Base-by-base conservation (phyloP, 148 eudicot species). In the Gaultheria prostrata region DNA sequence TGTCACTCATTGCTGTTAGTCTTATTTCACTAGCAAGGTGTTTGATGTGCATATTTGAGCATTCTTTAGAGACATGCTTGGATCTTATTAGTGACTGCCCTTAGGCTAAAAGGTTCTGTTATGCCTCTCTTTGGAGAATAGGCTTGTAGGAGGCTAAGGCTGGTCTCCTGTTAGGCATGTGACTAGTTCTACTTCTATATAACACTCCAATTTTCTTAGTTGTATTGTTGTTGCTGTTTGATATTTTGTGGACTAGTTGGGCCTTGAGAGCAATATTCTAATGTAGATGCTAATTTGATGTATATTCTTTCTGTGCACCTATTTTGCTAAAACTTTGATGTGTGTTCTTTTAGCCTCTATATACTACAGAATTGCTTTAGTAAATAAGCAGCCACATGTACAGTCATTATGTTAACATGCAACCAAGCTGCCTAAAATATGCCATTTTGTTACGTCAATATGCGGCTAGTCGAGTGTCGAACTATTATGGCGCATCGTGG, bases 141-240 rank as follows among this genome's bases (percentile, higher is more conserved):
- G 54, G 54, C 32, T 45, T 75, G 24, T 75, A 46, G 49, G 54
- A 77, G 43, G 11, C 61, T 26, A 77, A n/a, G 79, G 79, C 33
- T 49, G 30, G 6, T 77, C 80, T 77, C 45, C 24, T 51, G 15
- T 28, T 30, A 53, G 80, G 65, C 46, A 77, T 2, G 11, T 4
- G 3, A 12, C 18, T 67, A 67, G 20, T 67, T 35, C 72, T 67
- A 67, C 8, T 67, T 35, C 72, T 67, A 67, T 67, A 2, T 28
- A 4, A 28, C 39, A 28, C 14, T 17, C 32, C n/a, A 26, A 35
- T 35, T 35, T 35, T 17, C 14, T 1, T 35, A 17, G 20, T 32
- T 71, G 10, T 48, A 48, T 71, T 2, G 12, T 49, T 8, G 53
- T 9, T 71, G 14, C 53, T 76, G 7, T 46, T 76, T 5, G 3